phyloP scores from a whole-genome alignment of 805 yeast genomes.

The Brettanomyces sp. region DNA sequence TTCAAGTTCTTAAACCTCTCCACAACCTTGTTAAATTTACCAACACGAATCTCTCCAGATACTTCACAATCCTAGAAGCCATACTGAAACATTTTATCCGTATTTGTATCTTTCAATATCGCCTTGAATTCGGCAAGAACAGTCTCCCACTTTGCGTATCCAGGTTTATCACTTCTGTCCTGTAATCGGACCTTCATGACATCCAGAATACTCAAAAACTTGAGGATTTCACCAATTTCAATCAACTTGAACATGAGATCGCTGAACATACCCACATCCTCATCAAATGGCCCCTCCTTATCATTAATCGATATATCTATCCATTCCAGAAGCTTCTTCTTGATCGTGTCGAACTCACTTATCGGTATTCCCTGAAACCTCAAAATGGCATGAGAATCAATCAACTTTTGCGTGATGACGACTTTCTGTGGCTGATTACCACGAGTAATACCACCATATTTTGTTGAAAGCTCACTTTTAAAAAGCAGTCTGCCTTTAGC shows the following conservation, averaged over 20 bases:
- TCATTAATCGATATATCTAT: conserved; percentile 13
- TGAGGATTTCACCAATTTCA: conserved; percentile 12
- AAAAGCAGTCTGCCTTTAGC: conserved; percentile 2
- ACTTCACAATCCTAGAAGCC: conserved; percentile 4
- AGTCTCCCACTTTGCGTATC: conserved; percentile 14
- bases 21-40: not conserved
- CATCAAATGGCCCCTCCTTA: conserved; percentile 13
- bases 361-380: conserved; percentile 18
- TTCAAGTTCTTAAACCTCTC: too few relatives aligned
- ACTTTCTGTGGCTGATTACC: too few relatives aligned
- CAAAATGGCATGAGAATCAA: conserved; percentile 2
- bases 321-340: conserved; percentile 15
- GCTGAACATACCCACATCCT: conserved; percentile 19
- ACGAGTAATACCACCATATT: not conserved
- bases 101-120: conserved; percentile 5
- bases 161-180: conserved; percentile 1
- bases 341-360: conserved; percentile 8
- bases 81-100: conserved; percentile 5
- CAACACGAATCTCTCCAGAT: not conserved
- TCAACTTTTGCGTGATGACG: conserved; percentile 2
- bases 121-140: conserved; percentile 10
- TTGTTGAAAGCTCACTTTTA: not conserved
- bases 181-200: conserved; percentile 8
- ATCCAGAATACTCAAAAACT: conserved; percentile 12
- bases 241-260: conserved; percentile 20